phyloP scores from a whole-genome alignment of 176 grass and related monocot genomes.

The Cocos nucifera region DNA sequence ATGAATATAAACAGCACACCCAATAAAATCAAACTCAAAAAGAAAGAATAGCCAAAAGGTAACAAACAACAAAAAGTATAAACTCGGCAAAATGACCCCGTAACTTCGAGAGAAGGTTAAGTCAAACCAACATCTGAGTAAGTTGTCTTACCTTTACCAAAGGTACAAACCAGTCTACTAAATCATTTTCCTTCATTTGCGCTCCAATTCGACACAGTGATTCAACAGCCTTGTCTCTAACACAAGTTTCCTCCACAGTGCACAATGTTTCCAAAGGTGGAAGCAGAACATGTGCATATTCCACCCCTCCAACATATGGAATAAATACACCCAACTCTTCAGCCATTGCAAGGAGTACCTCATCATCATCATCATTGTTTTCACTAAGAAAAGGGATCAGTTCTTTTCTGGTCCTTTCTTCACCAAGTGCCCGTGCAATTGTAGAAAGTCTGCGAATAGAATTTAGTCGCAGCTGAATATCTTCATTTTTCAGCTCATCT shows the following conservation, averaged over 20 bases:
- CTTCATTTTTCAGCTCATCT: conserved; percentile 95
- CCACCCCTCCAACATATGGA: conserved; percentile 88
- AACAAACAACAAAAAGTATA: too few relatives aligned
- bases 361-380: conserved; percentile 97
- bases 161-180: conserved; percentile 63
- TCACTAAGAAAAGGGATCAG: conserved; percentile 92
- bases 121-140: too few relatives aligned
- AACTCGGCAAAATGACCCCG: too few relatives aligned
- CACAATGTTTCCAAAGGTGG: conserved; percentile 82
- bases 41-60: too few relatives aligned
- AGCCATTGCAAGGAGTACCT: conserved; percentile 95
- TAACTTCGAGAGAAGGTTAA: too few relatives aligned
- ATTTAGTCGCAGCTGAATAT: conserved; percentile 83
- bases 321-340: conserved; percentile 95
- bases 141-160: conserved; percentile 53
- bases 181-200: conserved; percentile 87
- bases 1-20: too few relatives aligned
- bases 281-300: conserved; percentile 74
- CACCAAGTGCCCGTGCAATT: conserved; percentile 82
- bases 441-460: conserved; percentile 86
- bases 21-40: too few relatives aligned
- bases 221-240: conserved; percentile 92
- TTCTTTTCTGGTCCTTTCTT: conserved; percentile 91
- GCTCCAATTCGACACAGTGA: conserved; percentile 79
- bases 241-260: conserved; percentile 89